phyloP scores from a whole-genome alignment of 306 rosid genomes.

The Sphenostylis stenocarpa region DNA sequence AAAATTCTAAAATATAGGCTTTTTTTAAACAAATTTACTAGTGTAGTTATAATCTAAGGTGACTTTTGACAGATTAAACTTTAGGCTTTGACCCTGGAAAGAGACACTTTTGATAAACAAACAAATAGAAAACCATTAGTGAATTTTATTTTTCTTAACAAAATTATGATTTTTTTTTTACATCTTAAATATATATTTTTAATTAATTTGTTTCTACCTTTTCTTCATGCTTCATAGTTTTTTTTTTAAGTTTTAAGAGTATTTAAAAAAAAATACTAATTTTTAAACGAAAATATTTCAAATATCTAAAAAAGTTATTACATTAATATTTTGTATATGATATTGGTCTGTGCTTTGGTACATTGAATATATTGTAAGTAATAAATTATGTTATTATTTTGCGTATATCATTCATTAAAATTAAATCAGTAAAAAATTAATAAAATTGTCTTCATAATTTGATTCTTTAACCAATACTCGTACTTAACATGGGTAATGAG shows the following conservation, averaged over 20 bases:
- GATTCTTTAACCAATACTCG: too few relatives aligned
- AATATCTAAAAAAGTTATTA: too few relatives aligned
- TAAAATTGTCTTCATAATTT: too few relatives aligned
- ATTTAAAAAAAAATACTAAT: not conserved
- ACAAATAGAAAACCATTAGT: not conserved
- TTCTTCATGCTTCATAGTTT: not conserved
- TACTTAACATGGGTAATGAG: not conserved
- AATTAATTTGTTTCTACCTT: not conserved
- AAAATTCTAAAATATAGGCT: not conserved
- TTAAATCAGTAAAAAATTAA: not conserved
- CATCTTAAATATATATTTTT: not conserved
- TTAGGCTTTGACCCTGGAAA: not conserved
- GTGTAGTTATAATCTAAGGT: not conserved
- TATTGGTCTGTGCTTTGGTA: not conserved
- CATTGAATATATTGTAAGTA: not conserved
- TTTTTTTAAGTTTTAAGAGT: too few relatives aligned
- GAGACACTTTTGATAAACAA: not conserved
- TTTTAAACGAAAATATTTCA: not conserved
- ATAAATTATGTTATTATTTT: too few relatives aligned
- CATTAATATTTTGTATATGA: too few relatives aligned
- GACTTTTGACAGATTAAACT: not conserved
- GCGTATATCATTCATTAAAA: too few relatives aligned
- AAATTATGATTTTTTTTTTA: not conserved
- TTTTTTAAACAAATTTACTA: not conserved
- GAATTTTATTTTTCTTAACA: not conserved